A percentile compares a stretch with the other conserved stretches of the same genome.
Conservation (phyloP, 495 filamentous ascomycete genomes). For the Cercophora sp. region DNA sequence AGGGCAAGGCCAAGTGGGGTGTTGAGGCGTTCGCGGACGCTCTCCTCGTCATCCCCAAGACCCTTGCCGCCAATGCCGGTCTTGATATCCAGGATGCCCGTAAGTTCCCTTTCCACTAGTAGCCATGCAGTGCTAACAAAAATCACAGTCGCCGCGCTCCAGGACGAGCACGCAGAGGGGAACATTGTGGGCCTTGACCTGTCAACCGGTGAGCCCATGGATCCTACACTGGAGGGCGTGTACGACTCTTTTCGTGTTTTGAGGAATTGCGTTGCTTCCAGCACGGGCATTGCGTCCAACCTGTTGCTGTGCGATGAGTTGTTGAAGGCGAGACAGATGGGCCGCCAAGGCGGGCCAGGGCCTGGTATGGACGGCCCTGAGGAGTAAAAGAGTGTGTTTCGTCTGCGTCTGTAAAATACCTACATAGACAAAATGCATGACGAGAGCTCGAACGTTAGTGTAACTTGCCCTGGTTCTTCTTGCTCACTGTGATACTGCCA, state of each 20-base stretch:
- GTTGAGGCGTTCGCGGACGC: slow-evolving; percentile 93
- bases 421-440: slow-evolving; percentile 20
- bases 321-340: slow-evolving; percentile 96
- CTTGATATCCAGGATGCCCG: slow-evolving; percentile 92
- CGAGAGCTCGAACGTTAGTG: slow-evolving; percentile 1
- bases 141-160: slow-evolving; percentile 66
- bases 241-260: slow-evolving; percentile 96
- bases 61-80: slow-evolving; percentile 89
- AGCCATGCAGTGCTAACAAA: slow-evolving; percentile 18
- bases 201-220: slow-evolving; percentile 85
- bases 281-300: slow-evolving; percentile 92
- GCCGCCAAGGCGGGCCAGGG: slow-evolving; percentile 46
- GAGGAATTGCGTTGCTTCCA: slow-evolving; percentile 87
- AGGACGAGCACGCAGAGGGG: slow-evolving; percentile 81
- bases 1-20: slow-evolving; percentile 95
- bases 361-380: slow-evolving; percentile 52
- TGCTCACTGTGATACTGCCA: too few relatives aligned
- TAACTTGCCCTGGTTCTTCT: too few relatives aligned
- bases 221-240: slow-evolving; percentile 87
- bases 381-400: slow-evolving; percentile 34
- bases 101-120: slow-evolving; percentile 42
- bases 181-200: slow-evolving; percentile 85
- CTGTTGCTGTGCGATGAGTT: slow-evolving; percentile 94
- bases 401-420: slow-evolving; percentile 29
- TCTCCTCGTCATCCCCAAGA: slow-evolving; percentile 92